A percentile compares a stretch with the other conserved stretches of the same genome.
phyloP scores from a whole-genome alignment of 2,329 filamentous ascomycete genomes.

The Elsinoe perseae region DNA sequence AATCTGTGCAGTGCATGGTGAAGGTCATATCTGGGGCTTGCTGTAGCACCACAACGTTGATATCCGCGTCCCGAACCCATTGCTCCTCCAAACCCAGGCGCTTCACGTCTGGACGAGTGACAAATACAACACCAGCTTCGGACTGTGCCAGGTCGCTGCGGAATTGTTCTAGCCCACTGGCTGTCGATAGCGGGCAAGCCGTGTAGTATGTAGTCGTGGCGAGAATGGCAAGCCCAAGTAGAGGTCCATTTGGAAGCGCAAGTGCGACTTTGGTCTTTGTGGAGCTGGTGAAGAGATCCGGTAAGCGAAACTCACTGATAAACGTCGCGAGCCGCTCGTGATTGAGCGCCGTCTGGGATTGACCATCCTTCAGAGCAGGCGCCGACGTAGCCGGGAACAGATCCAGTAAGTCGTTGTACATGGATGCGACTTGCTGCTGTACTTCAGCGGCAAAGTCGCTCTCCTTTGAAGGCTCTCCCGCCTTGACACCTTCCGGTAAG shows the following conservation, averaged over 20 bases:
- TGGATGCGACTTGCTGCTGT: constrained; percentile 24
- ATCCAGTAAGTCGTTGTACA: constrained; percentile 26
- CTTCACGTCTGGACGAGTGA: constrained; percentile 35
- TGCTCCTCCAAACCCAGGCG: constrained; percentile 34
- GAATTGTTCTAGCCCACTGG: constrained; percentile 43
- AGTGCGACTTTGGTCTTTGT: constrained; percentile 43
- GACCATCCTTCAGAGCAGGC: constrained; percentile 27
- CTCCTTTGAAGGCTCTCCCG: constrained; percentile 22
- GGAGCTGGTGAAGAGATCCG: constrained; percentile 18
- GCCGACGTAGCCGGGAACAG: constrained; percentile 22
- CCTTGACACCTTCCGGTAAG: constrained; percentile 33
- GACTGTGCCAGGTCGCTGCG: constrained; percentile 44
- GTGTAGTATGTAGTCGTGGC: constrained; percentile 46
- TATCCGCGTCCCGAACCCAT: constrained; percentile 30
- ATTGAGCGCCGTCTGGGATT: constrained; percentile 22
- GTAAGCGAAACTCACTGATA: constrained; percentile 25
- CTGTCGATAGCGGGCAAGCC: constrained; percentile 46
- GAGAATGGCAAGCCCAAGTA: constrained; percentile 45
- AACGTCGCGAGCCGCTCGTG: constrained; percentile 24
- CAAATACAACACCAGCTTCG: constrained; percentile 42
- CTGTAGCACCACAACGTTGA: constrained; percentile 36
- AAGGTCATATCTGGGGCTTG: constrained; percentile 32
- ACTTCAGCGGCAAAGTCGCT: constrained; percentile 10
- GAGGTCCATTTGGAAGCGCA: constrained; percentile 47
- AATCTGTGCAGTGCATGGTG: constrained; percentile 15